Base-by-base conservation (phyloP, 2,329 filamentous ascomycete species). In the Sporothrix variecibatus region DNA sequence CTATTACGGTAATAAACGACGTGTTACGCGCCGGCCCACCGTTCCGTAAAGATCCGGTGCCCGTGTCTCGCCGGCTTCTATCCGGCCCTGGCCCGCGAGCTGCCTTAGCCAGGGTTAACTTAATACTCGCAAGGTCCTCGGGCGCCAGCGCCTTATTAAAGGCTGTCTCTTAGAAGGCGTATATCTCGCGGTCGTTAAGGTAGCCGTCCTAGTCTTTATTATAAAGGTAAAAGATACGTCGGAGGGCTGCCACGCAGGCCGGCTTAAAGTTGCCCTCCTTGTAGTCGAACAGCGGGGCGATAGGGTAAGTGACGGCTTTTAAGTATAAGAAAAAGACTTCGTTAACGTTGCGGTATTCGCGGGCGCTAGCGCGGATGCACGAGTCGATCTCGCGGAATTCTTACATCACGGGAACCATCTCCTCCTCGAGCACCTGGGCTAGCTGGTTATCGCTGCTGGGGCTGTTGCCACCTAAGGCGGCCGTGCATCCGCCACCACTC, bases 301-400 rank as follows among this genome's bases (percentile, higher is more conserved):
- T 97, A 0, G 96, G 96, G 82, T 98, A 94, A 2, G 95, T 98
- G 78, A 99, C 95, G 26, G 96, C 96, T 81, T 98, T 98, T 82
- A 99, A 96, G 82, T 96, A 99, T 17, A 99, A 90, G 80, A 97
- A 98, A 84, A 99, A 98, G 75, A 95, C 94, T 82, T 95, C 95
- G 81, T 97, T 97, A 81, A 98, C 93, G 82, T 98, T 98, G 78
- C 92, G 91, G 80, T 97, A 94, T 79, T 97, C 94, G 78, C 94
- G 90, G 26, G 95, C 94, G 82, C 95, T 98, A 9, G 95, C 94
- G 73, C 96, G 90, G 81, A 99, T 98, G 83, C 96, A 99, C 0
- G 95, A 97, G 81, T 99, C 96, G 77, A 99, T 98, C 82, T 98
- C 96, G 81, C 97, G 95, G 84, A 98, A 99, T 84, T 99, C 96